Evolutionary conservation across 352 stramenopile species (phyloP), one percentile per base, ranked within the genome.

Genomic region (Globisporangium irregulare): DNA sequence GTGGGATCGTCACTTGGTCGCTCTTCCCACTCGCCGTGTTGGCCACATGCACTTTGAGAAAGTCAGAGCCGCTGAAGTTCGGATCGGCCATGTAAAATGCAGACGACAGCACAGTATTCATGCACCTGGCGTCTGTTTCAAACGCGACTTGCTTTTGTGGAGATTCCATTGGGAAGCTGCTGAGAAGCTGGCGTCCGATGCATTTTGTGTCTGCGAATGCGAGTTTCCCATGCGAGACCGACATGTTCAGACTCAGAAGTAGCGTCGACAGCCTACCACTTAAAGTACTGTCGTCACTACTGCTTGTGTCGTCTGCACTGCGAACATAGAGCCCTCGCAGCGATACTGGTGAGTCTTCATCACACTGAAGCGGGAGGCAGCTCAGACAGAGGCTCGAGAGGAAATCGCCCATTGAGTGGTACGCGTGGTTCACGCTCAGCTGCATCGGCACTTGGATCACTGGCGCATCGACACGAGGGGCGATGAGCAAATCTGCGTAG

Each of bases 1-100:
- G 70, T 10, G 82, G 83, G 25, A 92, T 62, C 25, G 53, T 64
- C 1, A 68, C 78, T 8, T 74, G 41, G 55, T 87, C 74, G 59
- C 71, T 74, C 43, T 50, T 41, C 25, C 15, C 18, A 18, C 20
- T 65, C 50, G n/a, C 27, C n/a, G 27, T 55, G 56, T 67, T 62
- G 4, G 72, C 68, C 9, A 87, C 70, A 27, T 54, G 62, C n/a
- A 92, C 61, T 1, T 38, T 55, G 8, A 93, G 62, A 3, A 69
- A 34, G 60, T 91, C 85, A 24, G 41, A 15, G 4, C 85, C 83
- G 46, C 79, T 87, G 46, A 74, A 81, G 55, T 91, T 67, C 0
- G 71, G 70, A 12, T 82, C 67, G 15, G 73, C 69, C n/a, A 62
- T 72, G 62, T 91, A 93, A 41, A 61, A 69, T 25, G 77, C 68